Evolutionary conservation across 2,329 filamentous ascomycete species (phyloP), one percentile per base, ranked within the genome.

Genomic region (Arthrocladium fulminans): DNA sequence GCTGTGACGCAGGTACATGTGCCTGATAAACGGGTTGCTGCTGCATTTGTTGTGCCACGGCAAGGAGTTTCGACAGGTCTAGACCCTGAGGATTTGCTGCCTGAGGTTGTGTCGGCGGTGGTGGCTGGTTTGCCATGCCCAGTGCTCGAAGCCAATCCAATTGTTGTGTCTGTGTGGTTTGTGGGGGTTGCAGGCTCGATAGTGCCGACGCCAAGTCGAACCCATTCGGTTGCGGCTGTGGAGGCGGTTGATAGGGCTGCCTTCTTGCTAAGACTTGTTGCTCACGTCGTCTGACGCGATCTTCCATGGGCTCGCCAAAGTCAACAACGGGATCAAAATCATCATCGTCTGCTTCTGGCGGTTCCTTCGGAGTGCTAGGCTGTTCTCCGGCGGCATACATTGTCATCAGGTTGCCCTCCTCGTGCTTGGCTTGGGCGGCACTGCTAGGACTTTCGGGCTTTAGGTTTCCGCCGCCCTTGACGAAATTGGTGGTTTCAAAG

Each of bases 361-460:
- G 70, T 46, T 74, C 72, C 51, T 71, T 73, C 5, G 72, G 70
- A 3, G 70, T 67, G 3, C 64, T 54, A 4, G 72, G 72, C 40
- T 73, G 63, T 52, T 74, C 72, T 3, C 64, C 64, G 40, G 64
- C 61, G 1, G 69, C 64, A 53, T 73, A 71, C 51, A 72, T 67
- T 1, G 69, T 69, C 67, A 73, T 73, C 30, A 74, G 62, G 2
- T 70, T 72, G 19, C 61, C 71, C 38, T 64, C 59, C 56, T 74
- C 72, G 25, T 70, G 65, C 43, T 68, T 66, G 19, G 73, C 66
- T 53, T 74, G 72, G 1, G 65, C 66, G 23, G 62, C 56, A 45
- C 63, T 69, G 52, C 72, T 68, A 2, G 62, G 58, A 46, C 70
- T 73, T 15, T 59, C 57, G 6, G 68, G 64, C 48, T 61, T 50